Percentiles rank a stretch among this genome's conserved stretches.
Evolutionary conservation across 768 basidiomycete genomes (phyloP).

Genomic region (Mycena kentingensis): DNA sequence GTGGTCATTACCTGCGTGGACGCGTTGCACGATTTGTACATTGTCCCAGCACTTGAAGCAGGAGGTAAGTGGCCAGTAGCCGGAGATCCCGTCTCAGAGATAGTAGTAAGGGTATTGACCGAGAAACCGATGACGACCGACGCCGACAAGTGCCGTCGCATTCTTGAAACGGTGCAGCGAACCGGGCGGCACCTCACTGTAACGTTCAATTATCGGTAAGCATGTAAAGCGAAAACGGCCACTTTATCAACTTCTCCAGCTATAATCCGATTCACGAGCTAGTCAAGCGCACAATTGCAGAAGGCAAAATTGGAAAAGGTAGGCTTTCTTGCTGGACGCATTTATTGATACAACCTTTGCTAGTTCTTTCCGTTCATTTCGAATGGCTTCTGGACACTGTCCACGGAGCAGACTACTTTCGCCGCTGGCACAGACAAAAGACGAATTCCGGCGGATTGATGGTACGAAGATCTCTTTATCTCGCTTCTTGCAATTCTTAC

Average conservation of each 20-base stretch:
- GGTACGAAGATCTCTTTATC: too few species aligned
- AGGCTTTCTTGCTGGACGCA: too few species aligned
- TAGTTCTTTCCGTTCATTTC: conserved; percentile 52
- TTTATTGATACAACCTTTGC: background rate
- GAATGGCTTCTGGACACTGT: conserved; percentile 57
- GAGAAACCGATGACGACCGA: conserved; percentile 59
- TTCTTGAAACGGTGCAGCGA: conserved; percentile 46
- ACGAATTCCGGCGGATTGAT: conserved; percentile 45
- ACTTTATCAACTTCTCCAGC: conserved; percentile 21
- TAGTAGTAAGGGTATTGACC: conserved; percentile 48
- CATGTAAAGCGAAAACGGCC: background rate
- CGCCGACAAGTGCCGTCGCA: conserved; percentile 46
- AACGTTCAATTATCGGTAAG: conserved; percentile 44
- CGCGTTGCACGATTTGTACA: conserved; percentile 49
- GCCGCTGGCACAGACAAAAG: conserved; percentile 53
- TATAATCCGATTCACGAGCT: conserved; percentile 54
- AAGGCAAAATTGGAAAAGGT: conserved; percentile 49
- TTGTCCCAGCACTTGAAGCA: conserved; percentile 44
- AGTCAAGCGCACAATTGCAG: conserved; percentile 46
- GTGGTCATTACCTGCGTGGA: conserved; percentile 53
- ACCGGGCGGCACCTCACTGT: conserved; percentile 44
- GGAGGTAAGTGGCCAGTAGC: conserved; percentile 33
- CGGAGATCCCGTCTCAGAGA: background rate
- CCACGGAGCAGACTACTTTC: conserved; percentile 54
- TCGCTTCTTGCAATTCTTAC: too few species aligned